Evolutionary conservation across 2,329 filamentous ascomycete species (phyloP), one percentile per base, ranked within the genome.

Genomic region (Tolypocladium guangdongense): DNA sequence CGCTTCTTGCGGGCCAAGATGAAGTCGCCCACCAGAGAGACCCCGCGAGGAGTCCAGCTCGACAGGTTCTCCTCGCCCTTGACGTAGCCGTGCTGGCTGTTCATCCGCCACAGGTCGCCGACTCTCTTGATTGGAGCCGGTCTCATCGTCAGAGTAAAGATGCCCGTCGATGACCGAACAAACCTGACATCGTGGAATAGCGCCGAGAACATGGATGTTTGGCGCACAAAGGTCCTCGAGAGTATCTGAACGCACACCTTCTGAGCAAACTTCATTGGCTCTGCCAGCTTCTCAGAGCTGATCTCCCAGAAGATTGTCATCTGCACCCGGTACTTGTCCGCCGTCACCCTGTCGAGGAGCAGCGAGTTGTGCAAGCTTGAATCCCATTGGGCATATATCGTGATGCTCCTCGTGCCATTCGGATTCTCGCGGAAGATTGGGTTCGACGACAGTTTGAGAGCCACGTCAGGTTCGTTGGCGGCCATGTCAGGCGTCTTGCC

Each of bases 81-180:
- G 62, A 99, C 88, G 65, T 96, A 97, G 67, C 95, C 90, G 63
- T 95, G 87, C 55, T 89, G 86, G 18, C 91, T 97, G 68, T 90
- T 95, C 83, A 97, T 90, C 52, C 93, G 83, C 93, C 93, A 99
- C 14, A 99, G 76, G 66, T 99, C 93, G 3, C 90, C 90, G 0
- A 90, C 89, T 48, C 89, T 82, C 70, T 96, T 96, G 50, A 95
- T 90, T 3, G 90, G 90, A 8, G 89, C 85, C 0, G 93, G 93
- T 33, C 90, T 86, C 68, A 97, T 85, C 7, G 84, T 84, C 50
- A 97, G 74, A 1, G 88, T 90, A 70, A 95, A 99, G 55, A 96
- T 88, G 46, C 83, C 84, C 22, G 89, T 88, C 0, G 87, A 88
- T 8, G 91, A 93, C 64, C 90, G 90, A 7, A 96, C 88, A 55